Evolutionary conservation across 495 filamentous ascomycete species (phyloP).

Genomic region (Aspergillus taichungensis): DNA sequence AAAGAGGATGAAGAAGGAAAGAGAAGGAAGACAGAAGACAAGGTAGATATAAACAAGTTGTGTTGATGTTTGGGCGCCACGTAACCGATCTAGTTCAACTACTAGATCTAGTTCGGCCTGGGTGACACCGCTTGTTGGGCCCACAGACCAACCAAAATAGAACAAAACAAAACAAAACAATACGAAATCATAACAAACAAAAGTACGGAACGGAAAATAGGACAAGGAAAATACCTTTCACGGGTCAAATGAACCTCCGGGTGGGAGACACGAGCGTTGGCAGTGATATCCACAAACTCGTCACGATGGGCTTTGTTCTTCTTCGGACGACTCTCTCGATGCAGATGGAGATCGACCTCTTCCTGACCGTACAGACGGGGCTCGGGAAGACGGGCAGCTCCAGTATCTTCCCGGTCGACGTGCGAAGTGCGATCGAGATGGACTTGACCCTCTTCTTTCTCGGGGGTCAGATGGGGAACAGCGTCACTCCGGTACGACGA

Average conservation of each 20-base stretch:
- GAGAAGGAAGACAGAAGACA: conserved; percentile 3
- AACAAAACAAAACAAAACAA: conserved; percentile 4
- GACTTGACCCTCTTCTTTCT: conserved; percentile 79
- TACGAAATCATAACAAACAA: neutral
- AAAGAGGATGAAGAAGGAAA: neutral
- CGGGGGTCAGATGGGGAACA: conserved; percentile 61
- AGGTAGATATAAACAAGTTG: neutral
- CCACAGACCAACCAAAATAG: conserved; percentile 14
- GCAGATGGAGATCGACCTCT: conserved; percentile 66
- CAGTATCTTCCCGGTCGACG: conserved; percentile 92
- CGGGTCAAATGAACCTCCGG: conserved; percentile 47
- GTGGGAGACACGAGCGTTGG: conserved; percentile 17
- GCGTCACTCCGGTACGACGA: conserved; percentile 92
- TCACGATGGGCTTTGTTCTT: conserved; percentile 15
- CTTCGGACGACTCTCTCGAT: conserved; percentile 44
- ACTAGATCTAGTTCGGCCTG: conserved; percentile 15
- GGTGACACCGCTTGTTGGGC: conserved; percentile 20
- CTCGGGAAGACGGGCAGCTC: conserved; percentile 56
- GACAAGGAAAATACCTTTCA: conserved; percentile 37
- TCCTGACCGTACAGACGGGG: conserved; percentile 65
- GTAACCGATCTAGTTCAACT: conserved; percentile 25
- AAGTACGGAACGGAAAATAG: neutral
- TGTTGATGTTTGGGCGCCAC: conserved; percentile 24
- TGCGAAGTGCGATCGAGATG: conserved; percentile 65
- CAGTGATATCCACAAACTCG: conserved; percentile 31